phyloP scores from a whole-genome alignment of 2,329 filamentous ascomycete species.

The Cladosporium sp. region DNA sequence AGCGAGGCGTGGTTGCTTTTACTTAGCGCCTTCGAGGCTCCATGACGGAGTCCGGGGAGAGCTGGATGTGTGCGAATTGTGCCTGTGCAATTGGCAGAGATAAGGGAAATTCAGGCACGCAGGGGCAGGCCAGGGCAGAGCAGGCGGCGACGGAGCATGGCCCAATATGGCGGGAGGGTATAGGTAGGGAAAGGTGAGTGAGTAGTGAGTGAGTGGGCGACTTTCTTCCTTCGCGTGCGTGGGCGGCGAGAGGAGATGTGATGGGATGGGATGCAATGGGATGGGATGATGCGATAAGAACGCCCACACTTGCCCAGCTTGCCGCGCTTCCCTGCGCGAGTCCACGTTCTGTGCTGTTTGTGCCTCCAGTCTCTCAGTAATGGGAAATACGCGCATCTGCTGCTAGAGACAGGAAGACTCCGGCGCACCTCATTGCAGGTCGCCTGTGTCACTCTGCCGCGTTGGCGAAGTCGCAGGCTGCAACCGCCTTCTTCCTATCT shows the following conservation, averaged over 20 bases:
- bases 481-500: constrained; percentile 7
- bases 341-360: neutral
- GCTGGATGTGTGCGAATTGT: neutral
- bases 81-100: constrained; percentile 14
- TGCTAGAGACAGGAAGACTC: neutral
- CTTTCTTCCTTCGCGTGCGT: neutral
- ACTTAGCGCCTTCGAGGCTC: constrained; percentile 7
- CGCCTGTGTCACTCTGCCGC: neutral
- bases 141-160: neutral
- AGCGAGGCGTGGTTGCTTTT: constrained; percentile 12
- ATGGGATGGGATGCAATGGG: neutral
- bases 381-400: neutral
- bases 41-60: constrained; percentile 14
- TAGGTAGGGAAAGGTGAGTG: neutral
- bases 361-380: neutral
- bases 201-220: neutral
- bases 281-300: neutral
- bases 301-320: neutral
- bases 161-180: constrained; percentile 6
- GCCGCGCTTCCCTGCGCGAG: neutral
- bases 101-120: constrained; percentile 17
- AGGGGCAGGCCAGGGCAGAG: constrained; percentile 10
- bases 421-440: neutral
- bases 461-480: constrained; percentile 4
- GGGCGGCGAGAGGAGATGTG: neutral